These are phyloP conservation scores for Acanthamoeba royreba DNA, from an alignment of 208 protist species.

Conservation along the genomic window DNA sequence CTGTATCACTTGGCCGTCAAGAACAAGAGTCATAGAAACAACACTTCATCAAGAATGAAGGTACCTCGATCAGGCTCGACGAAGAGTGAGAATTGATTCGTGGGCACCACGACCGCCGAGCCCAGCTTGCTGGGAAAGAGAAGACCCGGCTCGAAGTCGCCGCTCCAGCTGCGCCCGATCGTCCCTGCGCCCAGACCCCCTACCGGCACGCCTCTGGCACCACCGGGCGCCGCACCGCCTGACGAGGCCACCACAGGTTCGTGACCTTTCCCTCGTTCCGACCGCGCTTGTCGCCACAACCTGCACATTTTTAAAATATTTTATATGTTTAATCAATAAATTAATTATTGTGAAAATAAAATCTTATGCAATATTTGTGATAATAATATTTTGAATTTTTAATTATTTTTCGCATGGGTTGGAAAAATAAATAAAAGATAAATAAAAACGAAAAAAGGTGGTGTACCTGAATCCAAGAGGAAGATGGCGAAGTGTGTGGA, in stretches of 20 bases:
- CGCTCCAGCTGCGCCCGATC: slow-evolving; percentile 52
- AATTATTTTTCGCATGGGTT: no score
- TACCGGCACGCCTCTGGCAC: not conserved
- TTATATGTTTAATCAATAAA: no score
- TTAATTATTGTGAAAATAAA: no score
- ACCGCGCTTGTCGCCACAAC: slow-evolving; percentile 36
- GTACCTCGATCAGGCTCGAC: slow-evolving; percentile 14
- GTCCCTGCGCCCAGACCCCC: slow-evolving; percentile 51
- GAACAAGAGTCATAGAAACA: no score
- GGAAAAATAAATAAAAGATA: not conserved
- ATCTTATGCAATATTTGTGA: no score
- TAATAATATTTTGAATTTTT: no score
- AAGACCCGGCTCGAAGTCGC: slow-evolving; percentile 43
- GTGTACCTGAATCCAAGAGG: slow-evolving; percentile 29
- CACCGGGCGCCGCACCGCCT: not conserved
- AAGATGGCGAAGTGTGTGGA: not conserved
- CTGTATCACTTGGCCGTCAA: no score
- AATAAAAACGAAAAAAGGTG: no score
- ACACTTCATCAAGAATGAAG: no score
- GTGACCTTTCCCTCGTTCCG: not conserved
- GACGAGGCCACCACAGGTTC: not conserved
- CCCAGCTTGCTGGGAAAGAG: not conserved
- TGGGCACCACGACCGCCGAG: not conserved
- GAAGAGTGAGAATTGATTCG: slow-evolving; percentile 54
- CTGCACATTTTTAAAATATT: no score